Evolutionary conservation across 179 eudicot species (phyloP), one percentile per base, ranked within the genome.

Genomic region (Corrigiola litoralis): DNA sequence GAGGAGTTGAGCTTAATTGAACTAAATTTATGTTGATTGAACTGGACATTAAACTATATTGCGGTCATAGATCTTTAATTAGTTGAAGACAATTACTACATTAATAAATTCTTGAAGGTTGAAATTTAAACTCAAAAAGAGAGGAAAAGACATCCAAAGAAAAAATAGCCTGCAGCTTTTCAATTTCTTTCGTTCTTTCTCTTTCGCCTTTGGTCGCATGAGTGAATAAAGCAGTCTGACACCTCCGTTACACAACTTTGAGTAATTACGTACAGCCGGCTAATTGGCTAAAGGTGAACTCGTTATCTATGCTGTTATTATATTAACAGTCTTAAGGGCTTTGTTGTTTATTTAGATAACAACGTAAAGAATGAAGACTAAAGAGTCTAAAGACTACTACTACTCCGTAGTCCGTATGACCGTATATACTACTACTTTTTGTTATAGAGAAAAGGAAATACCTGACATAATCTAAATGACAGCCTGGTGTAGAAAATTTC

Each of bases 161-260:
- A 46, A 65, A 65, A 37, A 25, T 60, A 65, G 34, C 27, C 1
- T 5, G 33, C 69, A 27, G 50, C 69, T 65, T 65, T 65, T 48
- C 59, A 31, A 1, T 37, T 51, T 21, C 37, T 42, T 52, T 34
- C 10, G n/a, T n/a, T n/a, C n/a, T n/a, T n/a, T n/a, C n/a, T n/a
- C n/a, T 28, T 45, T 11, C 28, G 1, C 17, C 53, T 61, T 46
- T 61, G 28, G 54, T 61, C 66, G 66, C 66, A 61, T 61, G 66
- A 61, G 29, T 21, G 16, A 21, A 25, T 28, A 9, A 61, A 28
- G 21, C 38, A 61, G 10, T 59, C 52, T 61, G 53, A 61, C 51
- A 9, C 31, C 65, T n/a, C 25, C n/a, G 53, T 29, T 59, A 13
- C 49, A 41, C 21, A 10, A 5, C 29, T 11, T 53, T 53, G n/a